A percentile compares a stretch with the other conserved stretches of the same genome.
These are phyloP conservation scores for Phaffia rhodozyma DNA, from an alignment of 1,284 basidiomycete genomes.

Conservation along the genomic window DNA sequence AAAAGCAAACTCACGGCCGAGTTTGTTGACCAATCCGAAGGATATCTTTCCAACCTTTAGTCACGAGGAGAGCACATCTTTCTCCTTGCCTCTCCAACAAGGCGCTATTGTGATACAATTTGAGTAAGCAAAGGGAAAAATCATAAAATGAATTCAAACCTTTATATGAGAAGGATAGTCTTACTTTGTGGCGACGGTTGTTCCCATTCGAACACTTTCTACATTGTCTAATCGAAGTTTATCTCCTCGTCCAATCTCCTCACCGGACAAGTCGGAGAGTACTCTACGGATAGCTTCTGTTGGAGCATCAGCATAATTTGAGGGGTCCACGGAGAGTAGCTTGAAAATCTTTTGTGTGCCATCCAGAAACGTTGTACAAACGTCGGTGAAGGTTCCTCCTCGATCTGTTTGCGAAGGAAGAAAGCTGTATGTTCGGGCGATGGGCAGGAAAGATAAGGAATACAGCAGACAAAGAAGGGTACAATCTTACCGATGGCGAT, in stretches of 20 bases:
- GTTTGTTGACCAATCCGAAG: constrained; percentile 87
- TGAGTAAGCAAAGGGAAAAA: too few relatives aligned
- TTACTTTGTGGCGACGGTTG: constrained; percentile 84
- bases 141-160: too few relatives aligned
- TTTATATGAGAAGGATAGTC: too few relatives aligned
- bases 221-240: constrained; percentile 71
- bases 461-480: too few relatives aligned
- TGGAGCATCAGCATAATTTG: constrained; percentile 84
- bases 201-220: constrained; percentile 40
- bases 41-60: constrained; percentile 77
- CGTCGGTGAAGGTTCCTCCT: constrained; percentile 29
- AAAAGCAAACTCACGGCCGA: constrained; percentile 42
- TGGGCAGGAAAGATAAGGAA: too few relatives aligned
- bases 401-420: too few relatives aligned
- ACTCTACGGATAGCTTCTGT: constrained; percentile 89
- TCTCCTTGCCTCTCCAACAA: constrained; percentile 88
- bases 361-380: constrained; percentile 27
- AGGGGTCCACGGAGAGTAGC: constrained; percentile 69
- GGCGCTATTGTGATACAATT: constrained; percentile 36
- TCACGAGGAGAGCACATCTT: constrained; percentile 81
- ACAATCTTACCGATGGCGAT: too few relatives aligned
- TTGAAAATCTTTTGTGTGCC: constrained; percentile 36
- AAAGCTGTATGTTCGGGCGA: too few relatives aligned
- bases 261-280: constrained; percentile 61
- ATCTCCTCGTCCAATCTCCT: constrained; percentile 51